Base-by-base conservation (phyloP, 495 filamentous ascomycete genomes). In the Mytilinidion resinicola region DNA sequence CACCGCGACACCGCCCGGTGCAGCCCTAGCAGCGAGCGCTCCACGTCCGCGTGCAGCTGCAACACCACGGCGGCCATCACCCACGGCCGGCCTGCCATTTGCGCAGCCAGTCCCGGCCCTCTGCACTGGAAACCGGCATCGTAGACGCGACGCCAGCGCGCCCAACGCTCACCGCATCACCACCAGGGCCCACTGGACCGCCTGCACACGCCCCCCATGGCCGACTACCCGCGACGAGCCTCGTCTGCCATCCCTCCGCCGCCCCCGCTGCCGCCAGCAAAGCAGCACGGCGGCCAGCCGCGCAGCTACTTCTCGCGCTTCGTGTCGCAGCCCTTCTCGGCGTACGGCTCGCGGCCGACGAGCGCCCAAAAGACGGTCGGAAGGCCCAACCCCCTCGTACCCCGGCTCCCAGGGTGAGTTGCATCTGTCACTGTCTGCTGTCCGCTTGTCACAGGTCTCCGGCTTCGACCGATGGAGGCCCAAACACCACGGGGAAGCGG, bases 231-330 rank as follows among this genome's bases (percentile, higher is more conserved):
- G 62, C 61, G 64, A 61, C 52, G 61, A 69, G 56, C 60, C 63
- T 55, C 64, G 57, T 60, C 65, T 57, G 66, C 76, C 74, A 64
- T 61, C 30, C 82, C 82, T 12, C 77, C 78, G 33, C 74, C 80
- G 52, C 76, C 78, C 47, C 75, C 76, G 41, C 74, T 77, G 50
- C 75, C 77, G 61, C 76, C 74, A 33, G 72, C 75, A 53, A 77
- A 72, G 67, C 77, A 81, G 69, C 76, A 20, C 33, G 71, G 36
- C 72, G 73, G 61, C 72, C 76, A 55, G 78, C 79, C 48, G 77
- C 75, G 51, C 57, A 81, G 75, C 69, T 80, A 80, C 58, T 69
- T 84, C 44, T 77, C 79, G 51, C 74, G 81, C 56, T 77, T 85
- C 54, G 78, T 69, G 12, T 59, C 81, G 48, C 80, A 81, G 61